Base-by-base conservation (phyloP, 805 yeast species). In the Clavispora vitiphila region DNA sequence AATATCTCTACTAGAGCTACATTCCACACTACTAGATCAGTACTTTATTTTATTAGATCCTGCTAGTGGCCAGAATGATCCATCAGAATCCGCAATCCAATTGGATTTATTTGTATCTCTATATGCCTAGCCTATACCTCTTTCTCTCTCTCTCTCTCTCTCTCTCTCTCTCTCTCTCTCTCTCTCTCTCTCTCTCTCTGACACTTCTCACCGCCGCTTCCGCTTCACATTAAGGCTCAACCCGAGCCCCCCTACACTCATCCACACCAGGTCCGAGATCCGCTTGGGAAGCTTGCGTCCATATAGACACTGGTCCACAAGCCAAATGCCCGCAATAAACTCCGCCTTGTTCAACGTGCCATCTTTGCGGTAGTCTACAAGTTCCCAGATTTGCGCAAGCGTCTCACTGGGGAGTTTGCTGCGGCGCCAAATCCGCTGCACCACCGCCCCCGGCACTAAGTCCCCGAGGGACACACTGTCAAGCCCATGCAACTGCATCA, bases 271-370 rank as follows among this genome's bases (percentile, higher is more conserved):
- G 5, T 75, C 77, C 31, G 76, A 80, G 5, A 93, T 77, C 29
- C 63, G 63, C 44, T 77, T 73, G 0, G 99, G 98, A 37, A 93
- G 65, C 59, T 93, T 93, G 30, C 95, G 72, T 0, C 99, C 99
- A 58, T 91, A 93, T 11, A 93, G 69, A 57, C 96, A 86, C 63
- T 93, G 99, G 61, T 93, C 99, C 2, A 93, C 90, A 4, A 90
- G 64, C 99, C 99, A 93, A 85, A 86, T 90, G 0, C 99, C 99
- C n/a, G 90, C 91, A 24, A 91, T 66, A 54, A 93, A 93, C 48
- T 90, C 91, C 27, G 80, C 82, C 47, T 86, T 77, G 50, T 81
- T 83, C 41, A 93, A 66, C 1, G 86, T 77, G 0, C 96, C 95
- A 58, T 85, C 93, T 35, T 68, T 61, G 50, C 80, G 60, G 41